phyloP scores from a whole-genome alignment of 2,329 filamentous ascomycete genomes.

The Pseudocercospora vitis region DNA sequence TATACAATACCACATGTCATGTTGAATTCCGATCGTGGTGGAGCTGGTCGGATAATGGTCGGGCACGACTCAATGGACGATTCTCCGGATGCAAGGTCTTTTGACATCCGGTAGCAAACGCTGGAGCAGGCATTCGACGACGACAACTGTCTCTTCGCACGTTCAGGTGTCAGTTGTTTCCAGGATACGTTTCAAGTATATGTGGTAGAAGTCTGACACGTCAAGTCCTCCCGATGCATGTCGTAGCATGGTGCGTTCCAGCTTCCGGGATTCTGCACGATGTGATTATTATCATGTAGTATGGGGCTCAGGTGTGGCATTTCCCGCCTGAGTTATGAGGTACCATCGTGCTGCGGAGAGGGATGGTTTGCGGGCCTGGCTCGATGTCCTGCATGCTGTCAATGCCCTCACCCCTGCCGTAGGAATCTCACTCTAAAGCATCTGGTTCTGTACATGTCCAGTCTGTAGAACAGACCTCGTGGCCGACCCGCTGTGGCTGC shows the following conservation, averaged over 20 bases:
- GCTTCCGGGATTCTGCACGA: too few relatives aligned
- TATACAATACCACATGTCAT: not conserved
- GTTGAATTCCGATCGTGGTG: not conserved
- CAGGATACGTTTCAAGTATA: not conserved
- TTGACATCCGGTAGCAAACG: not conserved
- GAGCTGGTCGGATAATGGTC: not conserved
- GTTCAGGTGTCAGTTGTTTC: not conserved
- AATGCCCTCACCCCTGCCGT: too few relatives aligned
- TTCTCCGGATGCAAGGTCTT: too few relatives aligned
- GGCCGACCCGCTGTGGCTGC: constrained; percentile 20
- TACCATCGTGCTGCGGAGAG: too few relatives aligned
- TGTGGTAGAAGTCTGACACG: not conserved
- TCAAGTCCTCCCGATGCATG: not conserved
- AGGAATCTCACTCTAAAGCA: too few relatives aligned
- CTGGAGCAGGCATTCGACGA: constrained; percentile 1
- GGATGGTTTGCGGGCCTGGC: too few relatives aligned
- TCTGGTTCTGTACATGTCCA: too few relatives aligned
- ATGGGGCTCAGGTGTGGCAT: too few relatives aligned
- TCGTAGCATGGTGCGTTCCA: too few relatives aligned
- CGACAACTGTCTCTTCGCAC: not conserved
- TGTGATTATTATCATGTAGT: too few relatives aligned
- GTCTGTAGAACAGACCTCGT: constrained; percentile 11
- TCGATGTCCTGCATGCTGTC: too few relatives aligned
- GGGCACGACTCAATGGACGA: not conserved
- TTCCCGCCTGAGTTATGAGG: too few relatives aligned